A percentile compares a stretch with the other conserved stretches of the same genome.
These are phyloP conservation scores for Gynostemma pentaphyllum DNA, from an alignment of 306 rosid genomes.

Conservation along the genomic window DNA sequence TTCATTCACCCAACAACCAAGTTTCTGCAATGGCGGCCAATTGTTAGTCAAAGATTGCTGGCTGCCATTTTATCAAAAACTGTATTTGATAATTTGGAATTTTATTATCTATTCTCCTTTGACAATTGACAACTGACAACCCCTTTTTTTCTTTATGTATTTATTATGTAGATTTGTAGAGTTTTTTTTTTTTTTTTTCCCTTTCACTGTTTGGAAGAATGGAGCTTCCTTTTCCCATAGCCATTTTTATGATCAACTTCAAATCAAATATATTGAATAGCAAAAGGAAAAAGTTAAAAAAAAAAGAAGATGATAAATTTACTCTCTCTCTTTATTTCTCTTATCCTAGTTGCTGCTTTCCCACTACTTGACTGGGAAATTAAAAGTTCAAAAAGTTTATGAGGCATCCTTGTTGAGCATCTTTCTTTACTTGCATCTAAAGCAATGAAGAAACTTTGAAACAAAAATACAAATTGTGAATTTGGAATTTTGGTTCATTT, in stretches of 20 bases:
- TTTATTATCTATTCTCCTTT: neutral
- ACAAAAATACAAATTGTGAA: neutral
- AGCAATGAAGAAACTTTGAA: neutral
- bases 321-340: neutral
- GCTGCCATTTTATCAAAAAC: neutral
- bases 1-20: neutral
- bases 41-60: conserved; percentile 3
- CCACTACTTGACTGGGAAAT: neutral
- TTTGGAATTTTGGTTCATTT: no score
- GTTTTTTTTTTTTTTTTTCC: neutral
- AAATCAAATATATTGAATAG: neutral
- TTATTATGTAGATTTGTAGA: neutral
- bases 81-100: neutral
- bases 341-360: neutral
- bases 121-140: no score
- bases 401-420: neutral
- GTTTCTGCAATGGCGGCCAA: neutral
- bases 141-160: neutral
- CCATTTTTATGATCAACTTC: no score
- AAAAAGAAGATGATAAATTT: no score
- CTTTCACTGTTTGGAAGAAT: neutral
- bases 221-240: no score
- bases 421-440: neutral
- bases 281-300: neutral
- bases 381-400: neutral